Evolutionary conservation across 768 basidiomycete species (phyloP), one percentile per base, ranked within the genome.

Genomic region (Suillus paluster): DNA sequence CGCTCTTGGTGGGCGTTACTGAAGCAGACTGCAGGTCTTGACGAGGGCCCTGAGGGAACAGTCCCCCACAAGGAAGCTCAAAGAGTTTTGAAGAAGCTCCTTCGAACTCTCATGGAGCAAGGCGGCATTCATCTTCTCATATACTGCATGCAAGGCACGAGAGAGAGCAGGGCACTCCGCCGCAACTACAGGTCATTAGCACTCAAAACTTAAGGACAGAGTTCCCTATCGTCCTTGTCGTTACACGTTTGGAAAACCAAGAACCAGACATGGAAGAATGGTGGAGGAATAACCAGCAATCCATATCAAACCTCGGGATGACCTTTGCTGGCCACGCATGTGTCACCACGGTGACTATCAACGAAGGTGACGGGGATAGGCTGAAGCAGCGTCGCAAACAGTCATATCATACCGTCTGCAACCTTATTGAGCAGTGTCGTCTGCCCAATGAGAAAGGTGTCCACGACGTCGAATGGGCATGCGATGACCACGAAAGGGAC

Each of bases 181-280:
- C 70, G 63, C 15, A 63, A 64, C 50, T 67, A 71, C 39, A 36
- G 63, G 19, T 52, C 42, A 5, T 52, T 71, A n/a, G 6, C 53
- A 62, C 33, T 36, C 34, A 27, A 30, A 53, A 33, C 41, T 68
- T 25, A 62, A 63, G 23, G 53, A 49, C 9, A 11, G 45, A 19
- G 59, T 65, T 39, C 67, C 69, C 14, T n/a, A 44, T 73, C 8
- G 65, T 65, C 25, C 61, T 63, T 5, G 57, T 67, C 42, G 14
- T 73, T 30, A 65, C 69, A 19, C 61, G 61, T 30, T 56, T 71
- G 58, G 71, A 71, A 53, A 64, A 68, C 50, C 62, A 67, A 56
- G 53, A 46, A 15, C 34, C 39, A 53, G 25, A 36, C 45, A 73
- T 71, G 71, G 69, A 73, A 17, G 56, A 65, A 23, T 66, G 65